Conservation (phyloP, 345 rosid species). For the Gossypium ekmanianum region DNA sequence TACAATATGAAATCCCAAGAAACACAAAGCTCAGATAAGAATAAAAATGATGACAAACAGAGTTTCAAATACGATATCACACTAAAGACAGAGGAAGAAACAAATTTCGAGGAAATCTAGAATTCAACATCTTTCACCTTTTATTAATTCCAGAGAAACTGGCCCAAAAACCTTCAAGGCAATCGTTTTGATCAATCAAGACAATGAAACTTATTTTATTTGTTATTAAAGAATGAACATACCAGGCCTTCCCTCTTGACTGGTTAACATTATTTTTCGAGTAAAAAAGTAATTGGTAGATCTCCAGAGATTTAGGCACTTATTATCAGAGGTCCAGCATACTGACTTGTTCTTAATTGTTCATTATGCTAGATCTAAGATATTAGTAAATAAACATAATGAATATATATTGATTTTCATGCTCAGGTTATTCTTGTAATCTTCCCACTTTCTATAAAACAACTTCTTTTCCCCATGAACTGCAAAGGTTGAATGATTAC, state of each 20-base stretch:
- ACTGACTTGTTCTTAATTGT: neutral
- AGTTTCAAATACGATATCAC: neutral
- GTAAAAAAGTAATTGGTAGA: neutral
- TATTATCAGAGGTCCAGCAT: neutral
- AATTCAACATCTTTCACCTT: slow-evolving; percentile 1
- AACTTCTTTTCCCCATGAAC: neutral
- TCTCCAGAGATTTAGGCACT: neutral
- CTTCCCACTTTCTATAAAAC: neutral
- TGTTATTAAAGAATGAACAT: neutral
- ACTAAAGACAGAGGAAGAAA: neutral
- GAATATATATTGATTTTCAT: neutral
- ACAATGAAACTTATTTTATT: neutral
- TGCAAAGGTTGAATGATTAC: neutral
- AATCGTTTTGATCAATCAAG: neutral
- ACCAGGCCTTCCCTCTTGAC: neutral
- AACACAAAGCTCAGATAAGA: neutral
- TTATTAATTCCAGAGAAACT: neutral
- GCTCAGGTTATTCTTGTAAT: neutral
- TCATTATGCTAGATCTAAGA: neutral
- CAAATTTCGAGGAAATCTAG: neutral
- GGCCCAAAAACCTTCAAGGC: neutral
- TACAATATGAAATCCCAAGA: slow-evolving; percentile 11
- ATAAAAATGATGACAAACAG: neutral
- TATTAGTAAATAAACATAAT: neutral
- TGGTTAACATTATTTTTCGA: neutral